Conservation (phyloP, 768 basidiomycete genomes). For the Trametes cingulata region DNA sequence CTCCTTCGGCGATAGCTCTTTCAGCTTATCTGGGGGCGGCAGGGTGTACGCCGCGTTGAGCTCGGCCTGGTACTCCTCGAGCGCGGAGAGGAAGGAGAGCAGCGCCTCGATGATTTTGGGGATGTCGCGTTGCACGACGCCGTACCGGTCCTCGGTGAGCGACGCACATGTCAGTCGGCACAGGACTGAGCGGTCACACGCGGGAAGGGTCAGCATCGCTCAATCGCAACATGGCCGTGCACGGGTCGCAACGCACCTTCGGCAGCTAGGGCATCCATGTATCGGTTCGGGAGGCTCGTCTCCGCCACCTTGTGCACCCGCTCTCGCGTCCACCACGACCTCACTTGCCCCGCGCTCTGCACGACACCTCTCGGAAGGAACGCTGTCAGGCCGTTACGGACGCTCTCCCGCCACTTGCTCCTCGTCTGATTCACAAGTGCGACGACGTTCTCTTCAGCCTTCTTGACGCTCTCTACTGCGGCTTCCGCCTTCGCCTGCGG, state of each 20-base stretch:
- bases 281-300: constrained; percentile 56
- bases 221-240: neutral
- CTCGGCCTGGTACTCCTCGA: constrained; percentile 66
- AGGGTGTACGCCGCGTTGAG: constrained; percentile 44
- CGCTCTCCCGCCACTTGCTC: constrained; percentile 16
- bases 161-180: constrained; percentile 71
- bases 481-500: constrained; percentile 20
- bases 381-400: constrained; percentile 21
- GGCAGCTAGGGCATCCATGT: constrained; percentile 61
- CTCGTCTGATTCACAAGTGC: constrained; percentile 15
- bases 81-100: constrained; percentile 59
- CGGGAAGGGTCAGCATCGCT: neutral
- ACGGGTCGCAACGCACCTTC: constrained; percentile 46
- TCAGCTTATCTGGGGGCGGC: constrained; percentile 38
- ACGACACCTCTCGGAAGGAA: constrained; percentile 36
- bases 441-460: constrained; percentile 30
- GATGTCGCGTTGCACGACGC: constrained; percentile 83
- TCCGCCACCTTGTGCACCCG: constrained; percentile 54
- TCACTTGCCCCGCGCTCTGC: constrained; percentile 29
- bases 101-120: constrained; percentile 80
- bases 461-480: constrained; percentile 29
- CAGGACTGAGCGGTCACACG: constrained; percentile 47
- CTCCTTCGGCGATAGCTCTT: constrained; percentile 35
- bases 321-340: constrained; percentile 59
- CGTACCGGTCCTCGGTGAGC: constrained; percentile 77